Evolutionary conservation across 306 rosid genomes (phyloP).

Genomic region (Potentilla sterilis): DNA sequence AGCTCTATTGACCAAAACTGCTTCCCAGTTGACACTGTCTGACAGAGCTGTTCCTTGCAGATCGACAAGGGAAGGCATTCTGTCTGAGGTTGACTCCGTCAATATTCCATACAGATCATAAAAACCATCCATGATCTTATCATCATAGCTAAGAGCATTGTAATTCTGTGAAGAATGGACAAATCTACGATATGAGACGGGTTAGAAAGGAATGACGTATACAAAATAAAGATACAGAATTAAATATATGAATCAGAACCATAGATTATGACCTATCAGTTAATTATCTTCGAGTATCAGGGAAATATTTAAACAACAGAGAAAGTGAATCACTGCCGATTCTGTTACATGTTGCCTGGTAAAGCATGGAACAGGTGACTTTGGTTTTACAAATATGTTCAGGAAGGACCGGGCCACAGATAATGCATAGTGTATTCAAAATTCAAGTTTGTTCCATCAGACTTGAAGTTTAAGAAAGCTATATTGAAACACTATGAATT

Average conservation of each 20-base stretch:
- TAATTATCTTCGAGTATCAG: background rate
- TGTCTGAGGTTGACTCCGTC: conserved; percentile 52
- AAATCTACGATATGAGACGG: conserved; percentile 89
- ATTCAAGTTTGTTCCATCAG: background rate
- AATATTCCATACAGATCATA: conserved; percentile 85
- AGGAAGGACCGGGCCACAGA: background rate
- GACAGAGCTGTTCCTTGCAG: conserved; percentile 80
- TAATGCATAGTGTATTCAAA: background rate
- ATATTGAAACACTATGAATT: conserved; percentile 1
- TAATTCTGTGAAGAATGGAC: conserved; percentile 96
- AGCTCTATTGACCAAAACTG: conserved; percentile 79
- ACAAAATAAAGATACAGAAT: conserved; percentile 35
- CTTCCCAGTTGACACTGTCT: conserved; percentile 82
- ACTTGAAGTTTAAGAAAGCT: background rate
- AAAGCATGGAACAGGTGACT: background rate
- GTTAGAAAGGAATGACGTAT: conserved; percentile 58
- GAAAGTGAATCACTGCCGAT: background rate
- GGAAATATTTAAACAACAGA: background rate
- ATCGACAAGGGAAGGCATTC: conserved; percentile 94
- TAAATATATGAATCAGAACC: conserved; percentile 21
- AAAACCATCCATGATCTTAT: conserved; percentile 93
- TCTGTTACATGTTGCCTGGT: background rate
- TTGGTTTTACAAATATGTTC: background rate
- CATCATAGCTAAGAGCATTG: conserved; percentile 91
- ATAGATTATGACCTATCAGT: conserved; percentile 10